Conservation (phyloP, 2,329 filamentous ascomycete genomes). For the Aspergillus aculeatus region DNA sequence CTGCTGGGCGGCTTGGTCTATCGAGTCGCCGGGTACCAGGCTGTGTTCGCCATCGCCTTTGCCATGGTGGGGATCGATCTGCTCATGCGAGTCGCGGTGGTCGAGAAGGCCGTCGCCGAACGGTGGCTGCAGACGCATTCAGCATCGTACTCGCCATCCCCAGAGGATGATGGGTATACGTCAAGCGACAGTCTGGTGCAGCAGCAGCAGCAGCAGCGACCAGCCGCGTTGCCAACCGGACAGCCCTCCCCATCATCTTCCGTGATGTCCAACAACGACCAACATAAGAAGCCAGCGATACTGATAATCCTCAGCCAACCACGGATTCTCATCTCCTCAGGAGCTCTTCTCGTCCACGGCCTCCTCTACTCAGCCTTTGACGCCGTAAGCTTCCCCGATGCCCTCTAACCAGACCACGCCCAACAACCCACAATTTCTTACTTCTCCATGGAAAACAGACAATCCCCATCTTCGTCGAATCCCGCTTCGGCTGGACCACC, state of each 20-base stretch:
- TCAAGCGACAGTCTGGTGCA: neutral
- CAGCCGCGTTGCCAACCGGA: neutral
- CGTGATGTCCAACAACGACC: neutral
- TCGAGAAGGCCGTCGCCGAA: slow-evolving; percentile 61
- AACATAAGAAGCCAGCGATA: slow-evolving; percentile 6
- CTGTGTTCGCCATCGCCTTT: slow-evolving; percentile 59
- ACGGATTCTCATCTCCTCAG: slow-evolving; percentile 58
- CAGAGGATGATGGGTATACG: neutral
- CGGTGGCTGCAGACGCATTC: slow-evolving; percentile 27
- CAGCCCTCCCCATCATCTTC: too few relatives aligned
- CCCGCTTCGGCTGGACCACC: slow-evolving; percentile 56
- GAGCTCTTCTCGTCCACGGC: slow-evolving; percentile 52
- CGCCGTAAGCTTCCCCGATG: slow-evolving; percentile 24
- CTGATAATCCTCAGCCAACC: slow-evolving; percentile 35
- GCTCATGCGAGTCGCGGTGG: slow-evolving; percentile 57
- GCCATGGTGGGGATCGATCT: slow-evolving; percentile 59
- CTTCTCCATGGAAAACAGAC: slow-evolving; percentile 14
- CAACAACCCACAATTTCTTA: neutral
- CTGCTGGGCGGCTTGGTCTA: slow-evolving; percentile 62
- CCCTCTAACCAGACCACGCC: slow-evolving; percentile 9
- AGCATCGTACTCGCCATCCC: slow-evolving; percentile 30
- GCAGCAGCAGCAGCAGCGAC: neutral
- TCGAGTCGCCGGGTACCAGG: slow-evolving; percentile 56
- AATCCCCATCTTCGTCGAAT: slow-evolving; percentile 56
- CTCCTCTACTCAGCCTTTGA: slow-evolving; percentile 55